Conservation (phyloP, 495 filamentous ascomycete species). For the Penicillium odoratum region DNA sequence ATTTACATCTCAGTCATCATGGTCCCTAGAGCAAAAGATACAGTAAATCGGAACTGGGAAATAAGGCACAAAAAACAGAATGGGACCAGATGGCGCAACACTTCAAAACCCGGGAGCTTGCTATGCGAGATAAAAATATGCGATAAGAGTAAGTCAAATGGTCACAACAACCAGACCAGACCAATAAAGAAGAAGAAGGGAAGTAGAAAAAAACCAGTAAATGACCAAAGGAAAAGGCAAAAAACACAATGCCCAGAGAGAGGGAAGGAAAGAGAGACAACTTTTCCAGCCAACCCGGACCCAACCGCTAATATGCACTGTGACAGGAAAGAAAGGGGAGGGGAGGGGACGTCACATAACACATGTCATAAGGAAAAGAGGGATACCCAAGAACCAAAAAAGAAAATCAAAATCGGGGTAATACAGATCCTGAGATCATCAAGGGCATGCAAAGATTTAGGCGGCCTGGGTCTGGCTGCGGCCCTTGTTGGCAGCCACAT, state of each 20-base stretch:
- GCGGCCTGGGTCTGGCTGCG: constrained; percentile 53
- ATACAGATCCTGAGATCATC: constrained; percentile 41
- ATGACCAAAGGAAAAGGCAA: constrained; percentile 23
- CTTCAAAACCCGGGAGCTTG: constrained; percentile 29
- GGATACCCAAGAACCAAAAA: constrained; percentile 3
- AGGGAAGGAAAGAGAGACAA: constrained; percentile 37
- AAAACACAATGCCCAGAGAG: constrained; percentile 33
- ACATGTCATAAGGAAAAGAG: constrained; percentile 46
- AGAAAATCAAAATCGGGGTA: constrained; percentile 41
- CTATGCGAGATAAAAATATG: constrained; percentile 31
- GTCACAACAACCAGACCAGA: constrained; percentile 13
- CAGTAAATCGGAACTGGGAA: not conserved
- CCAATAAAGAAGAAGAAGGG: constrained; percentile 12
- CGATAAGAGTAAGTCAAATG: constrained; percentile 17
- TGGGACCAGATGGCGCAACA: constrained; percentile 21
- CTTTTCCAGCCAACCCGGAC: constrained; percentile 43
- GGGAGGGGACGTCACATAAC: constrained; percentile 41
- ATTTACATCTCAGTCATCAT: constrained; percentile 6
- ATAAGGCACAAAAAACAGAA: constrained; percentile 8
- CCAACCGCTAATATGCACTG: constrained; percentile 52
- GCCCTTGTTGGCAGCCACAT: constrained; percentile 47
- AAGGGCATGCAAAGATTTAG: constrained; percentile 28
- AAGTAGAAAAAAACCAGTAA: constrained; percentile 21
- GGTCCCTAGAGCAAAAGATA: constrained; percentile 1
- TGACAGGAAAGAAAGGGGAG: constrained; percentile 31